Evolutionary conservation across 768 basidiomycete species (phyloP), one percentile per base, ranked within the genome.

Genomic region (Dioszegia aurantiaca): DNA sequence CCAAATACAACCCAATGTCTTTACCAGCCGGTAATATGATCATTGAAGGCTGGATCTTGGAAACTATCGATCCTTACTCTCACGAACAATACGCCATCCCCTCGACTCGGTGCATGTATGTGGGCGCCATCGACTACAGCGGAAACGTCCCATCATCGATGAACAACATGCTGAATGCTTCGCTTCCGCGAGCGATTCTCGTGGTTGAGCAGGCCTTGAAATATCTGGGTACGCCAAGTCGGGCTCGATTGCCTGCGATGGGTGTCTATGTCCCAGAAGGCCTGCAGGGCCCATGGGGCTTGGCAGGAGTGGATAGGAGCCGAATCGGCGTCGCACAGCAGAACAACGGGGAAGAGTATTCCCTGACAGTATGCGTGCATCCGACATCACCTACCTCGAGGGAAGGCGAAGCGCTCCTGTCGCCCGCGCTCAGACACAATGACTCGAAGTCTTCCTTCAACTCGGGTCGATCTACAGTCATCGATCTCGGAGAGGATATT

Each of bases 11-110:
- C 74, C 80, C 89, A 0, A 83, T 84, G 52, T 68, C 58, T 0
- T 81, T 90, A 9, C 89, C 90, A 0, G 80, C 89, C 16, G 94
- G 91, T 1, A 84, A 87, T 14, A 80, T 90, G 31, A 86, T 88
- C 63, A 78, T 99, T 5, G 92, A 97, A 68, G 94, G 88, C 1
- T 99, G 95, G 95, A 85, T 94, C 30, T 77, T 95, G 67, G 92
- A 99, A 79, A 97, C 94, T 3, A 82, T 98, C 45, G 94, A 98
- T 70, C 92, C 93, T 0, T 97, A 97, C 65, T 87, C 90, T 23
- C 86, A 86, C 60, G 91, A 94, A 77, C 90, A 90, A 63, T 94
- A 91, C 70, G 83, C 90, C 12, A 94, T 98, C 43, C 95, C 93
- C 0, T 95, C 91, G 3, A 90, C 92, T 37, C 78, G 87, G 45